These are phyloP conservation scores for Chlorella vulgaris DNA, from an alignment of 139 green algal genomes.

Conservation along the genomic window DNA sequence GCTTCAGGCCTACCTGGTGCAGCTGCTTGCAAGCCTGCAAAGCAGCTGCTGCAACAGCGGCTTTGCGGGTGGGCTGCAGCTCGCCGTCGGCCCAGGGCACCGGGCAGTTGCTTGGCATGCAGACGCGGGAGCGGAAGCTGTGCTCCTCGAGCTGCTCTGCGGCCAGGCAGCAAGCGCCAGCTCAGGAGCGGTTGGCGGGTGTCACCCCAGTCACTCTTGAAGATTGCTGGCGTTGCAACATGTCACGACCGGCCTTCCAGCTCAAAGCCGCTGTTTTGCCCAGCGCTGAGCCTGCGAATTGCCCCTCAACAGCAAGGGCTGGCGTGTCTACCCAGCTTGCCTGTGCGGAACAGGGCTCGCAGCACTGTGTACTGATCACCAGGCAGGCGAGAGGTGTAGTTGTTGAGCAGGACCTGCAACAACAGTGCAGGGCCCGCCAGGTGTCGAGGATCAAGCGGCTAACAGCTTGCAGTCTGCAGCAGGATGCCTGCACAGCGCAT, in stretches of 20 bases:
- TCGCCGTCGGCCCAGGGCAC: slow-evolving; percentile 30
- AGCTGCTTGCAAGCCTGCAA: slow-evolving; percentile 51
- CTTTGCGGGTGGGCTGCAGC: slow-evolving; percentile 8
- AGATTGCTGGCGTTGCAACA: background rate
- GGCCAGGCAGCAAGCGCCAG: background rate
- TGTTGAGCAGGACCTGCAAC: slow-evolving; percentile 23
- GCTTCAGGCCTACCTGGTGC: slow-evolving; percentile 37
- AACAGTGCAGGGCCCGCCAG: background rate
- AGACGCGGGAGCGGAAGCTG: slow-evolving; percentile 9
- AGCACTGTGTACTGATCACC: slow-evolving; percentile 32
- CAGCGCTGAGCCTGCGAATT: too few species aligned
- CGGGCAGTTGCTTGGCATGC: slow-evolving; percentile 54
- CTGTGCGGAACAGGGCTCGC: slow-evolving; percentile 46
- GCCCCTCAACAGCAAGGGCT: background rate
- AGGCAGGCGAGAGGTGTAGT: slow-evolving; percentile 20
- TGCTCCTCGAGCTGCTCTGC: background rate
- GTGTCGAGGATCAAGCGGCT: background rate
- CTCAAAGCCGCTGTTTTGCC: too few species aligned
- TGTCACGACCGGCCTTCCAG: too few species aligned
- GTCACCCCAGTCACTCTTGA: background rate
- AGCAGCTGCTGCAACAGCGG: slow-evolving; percentile 41
- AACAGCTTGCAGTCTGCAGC: background rate
- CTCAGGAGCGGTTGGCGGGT: too few species aligned
- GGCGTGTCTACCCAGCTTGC: background rate
- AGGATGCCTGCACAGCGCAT: background rate